Base-by-base conservation (phyloP, 352 stramenopile species). In the Pythium periplocum region DNA sequence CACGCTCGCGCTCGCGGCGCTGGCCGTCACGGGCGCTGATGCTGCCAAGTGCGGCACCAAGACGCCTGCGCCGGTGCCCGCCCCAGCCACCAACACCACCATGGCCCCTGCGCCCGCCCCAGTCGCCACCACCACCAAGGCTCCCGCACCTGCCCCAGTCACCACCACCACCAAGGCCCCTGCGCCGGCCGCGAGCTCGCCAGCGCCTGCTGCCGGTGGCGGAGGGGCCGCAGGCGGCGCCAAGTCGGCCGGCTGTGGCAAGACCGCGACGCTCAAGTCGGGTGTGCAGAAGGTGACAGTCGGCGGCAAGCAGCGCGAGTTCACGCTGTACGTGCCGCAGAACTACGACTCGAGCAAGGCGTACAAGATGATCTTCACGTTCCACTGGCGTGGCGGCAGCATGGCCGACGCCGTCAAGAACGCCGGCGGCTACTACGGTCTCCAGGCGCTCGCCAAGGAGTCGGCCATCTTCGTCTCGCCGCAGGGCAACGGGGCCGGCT, bases 381-480 rank as follows among this genome's bases (percentile, higher is more conserved):
- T 68, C 58, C 66, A 71, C 39, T 74, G 62, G 66, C 64, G 40
- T 43, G 62, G 66, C 26, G 62, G 51, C 38, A 61, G 40, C 26
- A 66, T 66, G 49, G 56, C 53, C n/a, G 57, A 68, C 46, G 59
- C 59, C 34, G 49, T 36, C 55, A 70, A 65, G 52, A 60, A 68
- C 66, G 64, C 62, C 40, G 65, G 58, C 40, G 62, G 63, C 55
- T 66, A 67, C 58, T 71, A 74, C 46, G 62, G 66, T 8, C 62
- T 74, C 12, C 39, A 62, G 45, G 48, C 37, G 5, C 36, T 57
- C 6, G 58, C 54, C 10, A 48, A 47, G 26, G 59, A 62, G 34
- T 57, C 57, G 10, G 40, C 57, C 7, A 73, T 73, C 40, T 69
- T 73, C 44, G 66, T 74, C 42, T 50, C 62, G 33, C 66, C 66